Evolutionary conservation across 208 protist species (phyloP).

Genomic region (Borovskyia barvae): DNA sequence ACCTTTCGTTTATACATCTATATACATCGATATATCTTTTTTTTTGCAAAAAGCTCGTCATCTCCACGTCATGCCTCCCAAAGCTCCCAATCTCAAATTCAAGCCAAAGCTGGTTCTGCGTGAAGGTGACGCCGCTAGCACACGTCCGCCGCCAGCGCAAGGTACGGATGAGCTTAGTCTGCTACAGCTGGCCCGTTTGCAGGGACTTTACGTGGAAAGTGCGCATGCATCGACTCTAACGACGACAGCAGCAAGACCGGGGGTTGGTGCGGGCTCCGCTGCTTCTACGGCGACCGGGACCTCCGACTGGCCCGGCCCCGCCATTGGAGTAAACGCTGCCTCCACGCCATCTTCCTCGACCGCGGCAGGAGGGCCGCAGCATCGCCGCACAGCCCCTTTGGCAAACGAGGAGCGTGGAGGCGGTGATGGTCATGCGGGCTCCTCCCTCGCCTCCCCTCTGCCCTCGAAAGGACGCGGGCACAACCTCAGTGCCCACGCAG

Average conservation of each 20-base stretch:
- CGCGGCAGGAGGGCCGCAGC: too few relatives aligned
- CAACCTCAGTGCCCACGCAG: conserved; percentile 27
- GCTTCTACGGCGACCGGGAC: background rate
- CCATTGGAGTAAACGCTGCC: too few relatives aligned
- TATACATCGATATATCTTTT: too few relatives aligned
- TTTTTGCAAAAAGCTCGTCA: background rate
- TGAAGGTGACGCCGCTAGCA: conserved; percentile 21
- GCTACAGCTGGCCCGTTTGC: conserved; percentile 58
- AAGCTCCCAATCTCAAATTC: conserved; percentile 66
- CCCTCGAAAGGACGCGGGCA: conserved; percentile 13
- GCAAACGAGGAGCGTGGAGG: too few relatives aligned
- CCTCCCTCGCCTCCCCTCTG: background rate
- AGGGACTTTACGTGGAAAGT: conserved; percentile 39
- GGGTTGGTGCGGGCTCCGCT: background rate
- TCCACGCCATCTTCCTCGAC: too few relatives aligned
- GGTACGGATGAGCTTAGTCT: conserved; percentile 36
- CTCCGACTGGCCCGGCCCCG: too few relatives aligned
- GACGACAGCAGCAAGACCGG: too few relatives aligned
- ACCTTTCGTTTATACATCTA: conserved; percentile 6
- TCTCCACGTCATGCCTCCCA: conserved; percentile 50
- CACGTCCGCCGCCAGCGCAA: conserved; percentile 7
- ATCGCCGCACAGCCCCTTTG: too few relatives aligned
- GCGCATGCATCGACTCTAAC: too few relatives aligned
- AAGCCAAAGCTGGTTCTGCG: conserved; percentile 57
- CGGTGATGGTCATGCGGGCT: background rate